A percentile compares a stretch with the other conserved stretches of the same genome.
Evolutionary conservation across 345 rosid genomes (phyloP).

Genomic region (Lumnitzera racemosa): DNA sequence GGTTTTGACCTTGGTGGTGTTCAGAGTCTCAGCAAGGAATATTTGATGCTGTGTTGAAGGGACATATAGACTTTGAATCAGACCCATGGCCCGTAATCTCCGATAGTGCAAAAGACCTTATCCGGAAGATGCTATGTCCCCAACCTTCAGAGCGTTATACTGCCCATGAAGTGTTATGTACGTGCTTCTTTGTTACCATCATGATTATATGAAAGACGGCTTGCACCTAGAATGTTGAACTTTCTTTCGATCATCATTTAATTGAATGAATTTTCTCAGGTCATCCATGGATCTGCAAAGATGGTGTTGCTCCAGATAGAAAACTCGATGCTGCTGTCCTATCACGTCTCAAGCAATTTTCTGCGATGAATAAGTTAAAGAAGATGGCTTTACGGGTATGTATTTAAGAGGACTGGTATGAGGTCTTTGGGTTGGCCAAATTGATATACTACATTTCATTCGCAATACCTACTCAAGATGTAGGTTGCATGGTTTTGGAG

Average conservation of each 20-base stretch:
- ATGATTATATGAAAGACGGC: background rate
- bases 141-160: conserved; percentile 72
- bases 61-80: conserved; percentile 83
- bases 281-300: conserved; percentile 98
- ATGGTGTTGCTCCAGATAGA: conserved; percentile 98
- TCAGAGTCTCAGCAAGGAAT: conserved; percentile 97
- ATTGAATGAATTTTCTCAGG: conserved; percentile 27
- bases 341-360: conserved; percentile 93
- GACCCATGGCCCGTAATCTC: conserved; percentile 98
- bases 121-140: conserved; percentile 76
- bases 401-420: background rate
- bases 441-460: no score
- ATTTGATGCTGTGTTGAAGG: conserved; percentile 95
- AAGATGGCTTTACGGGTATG: conserved; percentile 96
- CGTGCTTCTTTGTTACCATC: conserved; percentile 16
- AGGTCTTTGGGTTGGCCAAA: no score
- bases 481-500: no score
- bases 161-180: conserved; percentile 95
- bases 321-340: conserved; percentile 91
- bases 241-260: background rate
- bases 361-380: conserved; percentile 97
- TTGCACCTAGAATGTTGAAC: background rate
- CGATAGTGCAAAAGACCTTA: conserved; percentile 81
- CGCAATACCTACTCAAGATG: no score
- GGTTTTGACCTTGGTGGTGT: conserved; percentile 7